Conservation (phyloP, 2,329 filamentous ascomycete genomes). For the Albifimbria verrucaria region DNA sequence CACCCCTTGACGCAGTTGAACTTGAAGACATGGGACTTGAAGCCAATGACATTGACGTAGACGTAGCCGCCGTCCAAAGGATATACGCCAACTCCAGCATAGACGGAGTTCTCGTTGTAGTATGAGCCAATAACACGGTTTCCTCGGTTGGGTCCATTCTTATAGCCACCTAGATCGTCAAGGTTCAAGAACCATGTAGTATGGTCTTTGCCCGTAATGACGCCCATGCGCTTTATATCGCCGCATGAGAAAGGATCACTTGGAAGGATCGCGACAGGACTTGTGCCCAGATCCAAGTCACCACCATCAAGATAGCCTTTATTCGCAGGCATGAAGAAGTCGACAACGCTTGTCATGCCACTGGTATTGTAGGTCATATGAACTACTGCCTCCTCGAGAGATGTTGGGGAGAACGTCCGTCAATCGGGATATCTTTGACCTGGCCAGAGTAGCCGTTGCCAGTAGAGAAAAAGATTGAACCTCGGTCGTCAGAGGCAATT, state of each 20-base stretch:
- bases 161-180: slow-evolving; percentile 1
- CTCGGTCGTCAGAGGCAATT: slow-evolving; percentile 1
- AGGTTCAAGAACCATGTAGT: not conserved
- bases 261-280: not conserved
- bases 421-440: slow-evolving; percentile 2
- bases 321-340: slow-evolving; percentile 4
- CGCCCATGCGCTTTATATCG: slow-evolving; percentile 1
- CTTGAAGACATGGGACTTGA: slow-evolving; percentile 2
- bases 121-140: not conserved
- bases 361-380: not conserved
- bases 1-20: slow-evolving; percentile 3
- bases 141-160: not conserved
- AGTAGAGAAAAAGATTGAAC: slow-evolving; percentile 2
- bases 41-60: slow-evolving; percentile 3
- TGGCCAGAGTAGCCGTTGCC: slow-evolving; percentile 3
- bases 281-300: slow-evolving; percentile 3
- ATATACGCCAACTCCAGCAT: not conserved
- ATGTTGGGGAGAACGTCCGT: not conserved
- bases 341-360: not conserved
- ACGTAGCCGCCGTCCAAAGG: slow-evolving; percentile 2
- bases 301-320: slow-evolving; percentile 1
- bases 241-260: slow-evolving; percentile 1
- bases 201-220: slow-evolving; percentile 1
- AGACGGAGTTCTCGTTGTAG: not conserved
- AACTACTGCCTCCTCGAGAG: slow-evolving; percentile 1